Evolutionary conservation across 2,329 filamentous ascomycete genomes (phyloP).

Genomic region (Penicillium nordicum): DNA sequence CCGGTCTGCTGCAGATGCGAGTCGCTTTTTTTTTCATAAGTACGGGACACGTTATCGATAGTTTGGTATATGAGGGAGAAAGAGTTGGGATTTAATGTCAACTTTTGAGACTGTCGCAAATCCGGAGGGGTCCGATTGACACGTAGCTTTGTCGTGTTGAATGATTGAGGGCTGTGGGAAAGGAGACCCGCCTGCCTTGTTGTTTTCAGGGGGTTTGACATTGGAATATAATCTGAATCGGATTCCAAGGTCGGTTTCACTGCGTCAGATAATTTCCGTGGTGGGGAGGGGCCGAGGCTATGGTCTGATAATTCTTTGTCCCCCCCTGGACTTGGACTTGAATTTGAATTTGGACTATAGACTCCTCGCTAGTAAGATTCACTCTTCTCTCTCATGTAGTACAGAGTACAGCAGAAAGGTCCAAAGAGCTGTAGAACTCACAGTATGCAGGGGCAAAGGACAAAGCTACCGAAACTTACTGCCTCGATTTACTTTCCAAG

Average conservation of each 20-base stretch:
- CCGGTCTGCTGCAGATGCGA: neutral
- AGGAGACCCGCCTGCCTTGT: neutral
- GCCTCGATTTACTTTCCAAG: neutral
- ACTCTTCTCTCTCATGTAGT: neutral
- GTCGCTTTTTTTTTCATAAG: neutral
- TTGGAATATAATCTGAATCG: neutral
- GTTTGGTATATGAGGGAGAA: neutral
- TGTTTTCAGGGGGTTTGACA: neutral
- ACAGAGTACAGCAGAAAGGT: constrained; percentile 3
- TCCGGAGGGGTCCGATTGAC: neutral
- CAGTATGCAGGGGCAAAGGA: neutral
- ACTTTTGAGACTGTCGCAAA: neutral
- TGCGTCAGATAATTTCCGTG: neutral
- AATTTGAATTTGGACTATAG: neutral
- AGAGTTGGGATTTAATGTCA: neutral
- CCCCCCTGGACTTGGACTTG: neutral
- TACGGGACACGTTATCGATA: neutral
- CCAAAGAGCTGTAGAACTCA: neutral
- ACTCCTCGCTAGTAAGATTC: neutral
- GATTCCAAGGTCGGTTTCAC: neutral
- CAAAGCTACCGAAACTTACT: neutral
- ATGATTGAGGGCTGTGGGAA: neutral
- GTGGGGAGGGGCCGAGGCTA: neutral
- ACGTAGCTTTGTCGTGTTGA: neutral
- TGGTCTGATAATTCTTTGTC: neutral